Percentiles rank a stretch among this genome's conserved stretches.
Conservation (phyloP, 768 basidiomycete species). For the Dioszegia aurantiaca region DNA sequence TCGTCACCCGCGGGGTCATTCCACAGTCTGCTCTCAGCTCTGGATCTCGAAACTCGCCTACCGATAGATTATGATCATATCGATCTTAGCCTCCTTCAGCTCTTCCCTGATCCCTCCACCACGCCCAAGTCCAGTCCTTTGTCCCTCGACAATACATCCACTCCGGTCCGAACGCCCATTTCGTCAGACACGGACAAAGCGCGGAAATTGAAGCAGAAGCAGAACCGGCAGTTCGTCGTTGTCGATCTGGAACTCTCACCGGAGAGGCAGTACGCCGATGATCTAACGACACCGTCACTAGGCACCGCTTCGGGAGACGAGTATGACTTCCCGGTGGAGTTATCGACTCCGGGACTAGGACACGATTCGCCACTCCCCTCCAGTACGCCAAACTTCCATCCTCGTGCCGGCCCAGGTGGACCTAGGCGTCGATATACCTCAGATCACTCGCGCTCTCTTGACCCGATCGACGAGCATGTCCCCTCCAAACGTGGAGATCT, state of each 20-base stretch:
- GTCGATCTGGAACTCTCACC: conserved; percentile 10
- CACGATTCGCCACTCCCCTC: too few relatives aligned
- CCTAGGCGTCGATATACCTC: neutral
- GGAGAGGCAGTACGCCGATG: neutral
- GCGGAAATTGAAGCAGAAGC: neutral
- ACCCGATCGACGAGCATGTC: conserved; percentile 5
- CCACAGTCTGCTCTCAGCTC: conserved; percentile 7
- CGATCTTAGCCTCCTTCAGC: neutral
- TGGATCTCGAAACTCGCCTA: conserved; percentile 8
- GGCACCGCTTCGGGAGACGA: too few relatives aligned
- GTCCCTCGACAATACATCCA: too few relatives aligned
- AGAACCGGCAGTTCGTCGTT: conserved; percentile 13
- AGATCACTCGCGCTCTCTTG: neutral
- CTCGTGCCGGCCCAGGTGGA: too few relatives aligned
- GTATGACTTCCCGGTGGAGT: too few relatives aligned
- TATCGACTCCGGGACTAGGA: too few relatives aligned
- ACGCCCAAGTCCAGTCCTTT: too few relatives aligned
- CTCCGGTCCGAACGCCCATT: neutral
- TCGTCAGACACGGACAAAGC: too few relatives aligned
- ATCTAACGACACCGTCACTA: neutral
- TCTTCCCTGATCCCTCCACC: too few relatives aligned
- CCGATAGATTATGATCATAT: neutral
- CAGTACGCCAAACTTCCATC: too few relatives aligned
- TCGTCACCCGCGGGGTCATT: conserved; percentile 2
- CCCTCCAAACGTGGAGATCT: conserved; percentile 2